Conservation (phyloP, 2,329 filamentous ascomycete species). For the Sclerotinia nivalis region DNA sequence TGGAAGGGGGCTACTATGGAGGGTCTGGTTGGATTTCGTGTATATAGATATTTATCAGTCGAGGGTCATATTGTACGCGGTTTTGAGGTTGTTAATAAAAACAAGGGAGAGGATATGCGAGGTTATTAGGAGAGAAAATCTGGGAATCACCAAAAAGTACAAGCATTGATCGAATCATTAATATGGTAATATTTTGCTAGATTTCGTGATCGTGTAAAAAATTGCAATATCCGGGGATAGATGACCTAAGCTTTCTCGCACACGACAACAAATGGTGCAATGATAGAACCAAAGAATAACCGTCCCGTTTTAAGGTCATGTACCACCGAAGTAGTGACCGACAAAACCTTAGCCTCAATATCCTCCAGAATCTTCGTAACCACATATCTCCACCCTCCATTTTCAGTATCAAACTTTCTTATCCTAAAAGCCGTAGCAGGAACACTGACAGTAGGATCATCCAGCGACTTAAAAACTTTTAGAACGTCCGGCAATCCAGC, state of each 20-base stretch:
- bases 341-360: conserved; percentile 3
- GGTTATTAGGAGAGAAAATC: too few relatives aligned
- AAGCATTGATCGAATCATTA: background rate
- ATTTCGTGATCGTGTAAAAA: background rate
- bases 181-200: too few relatives aligned
- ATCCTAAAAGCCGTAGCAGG: conserved; percentile 1
- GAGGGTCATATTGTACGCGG: background rate
- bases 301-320: conserved; percentile 13
- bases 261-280: background rate
- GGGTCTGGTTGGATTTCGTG: background rate
- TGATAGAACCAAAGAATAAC: conserved; percentile 1
- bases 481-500: conserved; percentile 40
- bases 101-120: background rate
- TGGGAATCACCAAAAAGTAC: too few relatives aligned
- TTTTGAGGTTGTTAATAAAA: too few relatives aligned
- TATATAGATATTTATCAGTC: background rate
- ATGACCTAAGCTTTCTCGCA: background rate
- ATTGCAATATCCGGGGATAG: background rate
- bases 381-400: conserved; percentile 9
- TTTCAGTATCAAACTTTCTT: background rate
- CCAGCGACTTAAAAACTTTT: conserved; percentile 30
- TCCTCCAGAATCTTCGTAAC: conserved; percentile 13
- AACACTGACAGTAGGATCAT: conserved; percentile 27
- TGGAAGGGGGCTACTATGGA: background rate
- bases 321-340: background rate